A percentile compares a stretch with the other conserved stretches of the same genome.
Evolutionary conservation across 306 rosid genomes (phyloP).

Genomic region (Acacia confusa): DNA sequence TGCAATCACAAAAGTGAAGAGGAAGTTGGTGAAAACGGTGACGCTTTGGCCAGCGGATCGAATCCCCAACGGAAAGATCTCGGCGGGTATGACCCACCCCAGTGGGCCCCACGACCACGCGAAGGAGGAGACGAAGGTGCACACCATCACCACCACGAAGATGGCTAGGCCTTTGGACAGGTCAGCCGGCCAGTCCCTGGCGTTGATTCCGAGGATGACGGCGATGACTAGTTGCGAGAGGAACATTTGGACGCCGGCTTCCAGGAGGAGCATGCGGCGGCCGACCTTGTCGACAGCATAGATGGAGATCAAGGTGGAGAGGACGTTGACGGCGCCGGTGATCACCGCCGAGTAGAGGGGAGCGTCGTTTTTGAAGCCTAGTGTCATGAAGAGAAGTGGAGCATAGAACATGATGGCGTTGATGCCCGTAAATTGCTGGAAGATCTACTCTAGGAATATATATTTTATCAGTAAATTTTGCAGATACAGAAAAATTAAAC

Average conservation of each 20-base stretch:
- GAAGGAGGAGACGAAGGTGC: conserved; percentile 75
- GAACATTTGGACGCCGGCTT: conserved; percentile 92
- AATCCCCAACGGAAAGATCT: conserved; percentile 80
- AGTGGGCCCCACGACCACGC: conserved; percentile 99
- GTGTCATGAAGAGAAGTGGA: conserved; percentile 67
- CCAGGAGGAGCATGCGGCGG: conserved; percentile 68
- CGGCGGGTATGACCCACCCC: conserved; percentile 86
- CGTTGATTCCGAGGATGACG: conserved; percentile 55
- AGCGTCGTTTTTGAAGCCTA: conserved; percentile 79
- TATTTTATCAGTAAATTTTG: neutral
- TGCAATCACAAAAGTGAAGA: conserved; percentile 79
- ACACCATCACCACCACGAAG: conserved; percentile 64
- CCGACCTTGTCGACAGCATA: conserved; percentile 81
- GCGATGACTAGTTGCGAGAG: conserved; percentile 71
- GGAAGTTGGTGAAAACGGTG: conserved; percentile 72
- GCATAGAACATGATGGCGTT: conserved; percentile 95
- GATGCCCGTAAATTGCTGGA: conserved; percentile 91
- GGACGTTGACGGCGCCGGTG: conserved; percentile 79
- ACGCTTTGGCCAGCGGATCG: conserved; percentile 91
- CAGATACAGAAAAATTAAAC: too few relatives aligned
- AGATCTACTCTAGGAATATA: conserved; percentile 49
- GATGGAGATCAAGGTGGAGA: conserved; percentile 72
- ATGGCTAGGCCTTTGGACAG: conserved; percentile 53
- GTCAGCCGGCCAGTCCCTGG: conserved; percentile 42
- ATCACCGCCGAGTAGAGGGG: conserved; percentile 82